phyloP scores from a whole-genome alignment of 176 grass and related monocot species.

The Carex scoparia region DNA sequence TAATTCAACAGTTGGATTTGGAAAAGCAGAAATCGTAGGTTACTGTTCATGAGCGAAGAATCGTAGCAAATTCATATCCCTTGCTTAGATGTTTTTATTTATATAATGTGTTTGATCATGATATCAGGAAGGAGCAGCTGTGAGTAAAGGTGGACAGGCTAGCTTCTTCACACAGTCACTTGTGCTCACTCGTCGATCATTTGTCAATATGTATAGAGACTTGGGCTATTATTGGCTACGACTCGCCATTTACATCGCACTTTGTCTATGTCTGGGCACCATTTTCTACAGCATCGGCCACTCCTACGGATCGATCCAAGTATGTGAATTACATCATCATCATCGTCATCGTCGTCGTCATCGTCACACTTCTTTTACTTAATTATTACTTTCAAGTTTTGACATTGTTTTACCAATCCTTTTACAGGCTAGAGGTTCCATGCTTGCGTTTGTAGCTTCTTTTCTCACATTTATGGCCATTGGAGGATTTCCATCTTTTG shows the following conservation, averaged over 20 bases:
- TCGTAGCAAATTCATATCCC: no score
- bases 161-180: slow-evolving; percentile 62
- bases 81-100: neutral
- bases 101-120: neutral
- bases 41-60: no score
- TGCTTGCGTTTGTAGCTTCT: slow-evolving; percentile 76
- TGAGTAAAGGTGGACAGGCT: slow-evolving; percentile 52
- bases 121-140: slow-evolving; percentile 49
- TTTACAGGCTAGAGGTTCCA: slow-evolving; percentile 67
- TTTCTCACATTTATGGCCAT: slow-evolving; percentile 99
- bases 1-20: no score
- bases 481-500: slow-evolving; percentile 91
- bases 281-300: slow-evolving; percentile 61
- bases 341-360: neutral
- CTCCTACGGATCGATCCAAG: slow-evolving; percentile 70
- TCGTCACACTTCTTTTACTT: neutral
- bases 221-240: slow-evolving; percentile 93
- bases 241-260: slow-evolving; percentile 57
- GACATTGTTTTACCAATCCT: neutral
- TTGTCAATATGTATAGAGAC: slow-evolving; percentile 94
- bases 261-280: slow-evolving; percentile 74
- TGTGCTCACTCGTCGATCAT: slow-evolving; percentile 80
- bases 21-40: no score
- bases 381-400: neutral
- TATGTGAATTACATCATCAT: slow-evolving; percentile 3